Conservation (phyloP, 305 asterid genomes). For the Lippia alba region DNA sequence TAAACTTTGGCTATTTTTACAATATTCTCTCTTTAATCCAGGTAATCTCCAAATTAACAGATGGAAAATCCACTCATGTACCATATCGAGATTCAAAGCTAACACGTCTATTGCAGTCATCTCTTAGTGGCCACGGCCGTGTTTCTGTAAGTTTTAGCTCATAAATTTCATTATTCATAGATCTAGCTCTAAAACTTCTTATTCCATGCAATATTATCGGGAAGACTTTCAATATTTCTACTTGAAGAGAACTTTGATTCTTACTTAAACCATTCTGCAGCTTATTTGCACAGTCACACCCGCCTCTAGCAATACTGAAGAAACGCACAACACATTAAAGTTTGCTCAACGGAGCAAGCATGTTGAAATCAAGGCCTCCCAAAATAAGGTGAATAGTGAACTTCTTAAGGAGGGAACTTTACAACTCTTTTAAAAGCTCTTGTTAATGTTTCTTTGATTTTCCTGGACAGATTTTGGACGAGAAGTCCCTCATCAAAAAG, state of each 20-base stretch:
- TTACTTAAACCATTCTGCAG: constrained; percentile 52
- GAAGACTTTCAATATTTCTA: constrained; percentile 11
- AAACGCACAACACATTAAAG: constrained; percentile 82
- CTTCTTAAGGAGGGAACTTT: constrained; percentile 19
- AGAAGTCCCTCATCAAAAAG: constrained; percentile 86
- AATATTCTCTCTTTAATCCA: constrained; percentile 38
- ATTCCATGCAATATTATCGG: constrained; percentile 16
- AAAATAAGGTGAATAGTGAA: constrained; percentile 58
- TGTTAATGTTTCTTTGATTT: constrained; percentile 25
- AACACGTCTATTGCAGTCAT: constrained; percentile 82
- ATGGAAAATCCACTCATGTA: constrained; percentile 81
- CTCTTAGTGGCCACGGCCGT: constrained; percentile 86
- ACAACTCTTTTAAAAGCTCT: constrained; percentile 21
- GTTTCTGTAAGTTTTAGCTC: constrained; percentile 69
- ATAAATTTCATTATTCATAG: constrained; percentile 10
- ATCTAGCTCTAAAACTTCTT: constrained; percentile 26
- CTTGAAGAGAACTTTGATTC: constrained; percentile 33
- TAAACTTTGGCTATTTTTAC: constrained; percentile 8
- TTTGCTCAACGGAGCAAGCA: constrained; percentile 86
- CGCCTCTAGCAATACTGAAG: constrained; percentile 81
- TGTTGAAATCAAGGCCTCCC: constrained; percentile 77
- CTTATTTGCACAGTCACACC: constrained; percentile 92
- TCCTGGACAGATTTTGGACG: constrained; percentile 69
- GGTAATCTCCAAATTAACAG: constrained; percentile 85
- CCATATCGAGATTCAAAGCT: constrained; percentile 90